Conservation (phyloP, 495 filamentous ascomycete species). For the Xylaria longipes region DNA sequence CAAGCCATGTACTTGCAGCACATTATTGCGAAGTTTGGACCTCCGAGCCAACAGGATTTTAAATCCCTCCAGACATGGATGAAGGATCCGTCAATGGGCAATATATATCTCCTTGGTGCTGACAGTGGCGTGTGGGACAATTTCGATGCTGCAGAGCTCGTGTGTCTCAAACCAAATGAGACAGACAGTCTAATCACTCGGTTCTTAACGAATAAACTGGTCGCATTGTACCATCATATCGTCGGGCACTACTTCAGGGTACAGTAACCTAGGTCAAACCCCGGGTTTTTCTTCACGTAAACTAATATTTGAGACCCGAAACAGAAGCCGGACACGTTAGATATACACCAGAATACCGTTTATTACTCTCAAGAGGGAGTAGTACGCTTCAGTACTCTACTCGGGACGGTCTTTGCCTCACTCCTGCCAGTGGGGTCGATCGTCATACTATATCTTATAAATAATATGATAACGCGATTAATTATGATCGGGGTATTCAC, state of each 20-base stretch:
- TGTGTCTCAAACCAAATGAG: background rate
- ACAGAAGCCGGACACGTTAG: too few species aligned
- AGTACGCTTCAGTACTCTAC: too few species aligned
- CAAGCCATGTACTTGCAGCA: background rate
- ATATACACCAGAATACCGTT: too few species aligned
- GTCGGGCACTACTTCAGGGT: background rate
- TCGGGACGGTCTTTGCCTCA: too few species aligned
- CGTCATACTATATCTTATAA: background rate
- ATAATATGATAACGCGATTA: background rate
- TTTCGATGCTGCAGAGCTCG: constrained; percentile 4
- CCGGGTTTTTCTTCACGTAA: too few species aligned
- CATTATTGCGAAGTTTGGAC: background rate
- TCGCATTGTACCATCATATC: background rate
- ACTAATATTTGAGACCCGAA: too few species aligned
- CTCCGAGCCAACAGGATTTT: background rate
- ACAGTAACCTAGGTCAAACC: background rate
- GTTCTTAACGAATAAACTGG: background rate
- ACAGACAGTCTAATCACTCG: background rate
- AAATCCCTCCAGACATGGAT: background rate
- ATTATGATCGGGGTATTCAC: background rate
- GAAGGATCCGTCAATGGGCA: background rate
- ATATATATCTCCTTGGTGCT: background rate
- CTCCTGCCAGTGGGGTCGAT: too few species aligned
- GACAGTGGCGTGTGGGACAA: background rate
- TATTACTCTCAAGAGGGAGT: too few species aligned